Conservation (phyloP, 2,329 filamentous ascomycete genomes). For the Fusarium annulatum region DNA sequence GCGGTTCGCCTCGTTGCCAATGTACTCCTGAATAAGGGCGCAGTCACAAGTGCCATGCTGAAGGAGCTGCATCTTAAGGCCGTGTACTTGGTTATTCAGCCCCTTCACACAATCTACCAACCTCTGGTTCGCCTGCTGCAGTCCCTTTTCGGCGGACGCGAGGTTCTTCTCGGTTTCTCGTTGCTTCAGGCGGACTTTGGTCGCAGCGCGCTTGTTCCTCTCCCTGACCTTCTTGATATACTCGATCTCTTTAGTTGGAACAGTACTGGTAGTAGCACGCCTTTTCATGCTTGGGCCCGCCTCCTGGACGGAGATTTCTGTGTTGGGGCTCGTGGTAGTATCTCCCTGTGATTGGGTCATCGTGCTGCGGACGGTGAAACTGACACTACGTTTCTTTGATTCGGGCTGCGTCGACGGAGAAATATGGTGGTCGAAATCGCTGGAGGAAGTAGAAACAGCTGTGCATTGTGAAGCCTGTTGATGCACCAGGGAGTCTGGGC, state of each 20-base stretch:
- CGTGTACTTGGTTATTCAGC: neutral
- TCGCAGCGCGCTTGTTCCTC: neutral
- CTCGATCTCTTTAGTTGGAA: neutral
- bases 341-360: neutral
- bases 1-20: neutral
- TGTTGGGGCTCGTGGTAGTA: neutral
- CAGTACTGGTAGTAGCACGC: too few relatives aligned
- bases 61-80: neutral
- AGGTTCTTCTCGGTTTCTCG: neutral
- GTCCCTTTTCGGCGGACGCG: neutral
- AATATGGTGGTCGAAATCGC: too few relatives aligned
- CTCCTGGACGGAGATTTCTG: neutral
- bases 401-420: neutral
- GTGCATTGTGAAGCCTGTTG: neutral
- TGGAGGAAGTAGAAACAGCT: neutral
- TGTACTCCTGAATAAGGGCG: neutral
- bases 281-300: fast-evolving
- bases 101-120: neutral
- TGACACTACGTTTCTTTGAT: neutral
- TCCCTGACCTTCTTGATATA: neutral
- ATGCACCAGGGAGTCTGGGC: neutral
- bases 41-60: conserved; percentile 2
- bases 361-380: too few relatives aligned
- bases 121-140: neutral
- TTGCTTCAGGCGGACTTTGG: neutral